Evolutionary conservation across 257 asterid species (phyloP).

Genomic region (Fraxinus cuspidata): DNA sequence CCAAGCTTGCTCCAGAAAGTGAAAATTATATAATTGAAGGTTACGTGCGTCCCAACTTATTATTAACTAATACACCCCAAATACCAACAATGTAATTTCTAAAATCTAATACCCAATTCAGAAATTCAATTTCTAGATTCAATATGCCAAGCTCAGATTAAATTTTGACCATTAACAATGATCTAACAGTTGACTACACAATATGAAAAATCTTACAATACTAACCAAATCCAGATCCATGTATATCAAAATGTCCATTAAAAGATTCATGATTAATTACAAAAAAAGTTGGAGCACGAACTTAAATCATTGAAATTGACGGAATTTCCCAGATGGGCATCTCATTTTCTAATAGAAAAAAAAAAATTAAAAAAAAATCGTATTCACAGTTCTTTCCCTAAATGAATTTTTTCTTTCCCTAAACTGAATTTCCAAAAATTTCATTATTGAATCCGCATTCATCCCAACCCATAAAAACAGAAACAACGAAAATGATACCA

Average conservation of each 20-base stretch:
- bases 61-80: background rate
- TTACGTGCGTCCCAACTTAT: background rate
- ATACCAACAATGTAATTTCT: background rate
- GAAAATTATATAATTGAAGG: background rate
- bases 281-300: background rate
- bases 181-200: constrained; percentile 10
- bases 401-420: too few relatives aligned
- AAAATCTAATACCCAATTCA: background rate
- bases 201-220: background rate
- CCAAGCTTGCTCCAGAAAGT: background rate
- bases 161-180: background rate
- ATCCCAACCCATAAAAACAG: background rate
- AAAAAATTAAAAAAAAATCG: background rate
- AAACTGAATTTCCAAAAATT: too few relatives aligned
- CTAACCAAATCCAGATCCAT: background rate
- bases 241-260: background rate
- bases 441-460: too few relatives aligned
- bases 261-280: background rate
- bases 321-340: background rate
- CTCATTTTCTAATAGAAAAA: background rate
- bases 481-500: background rate
- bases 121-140: background rate
- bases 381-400: too few relatives aligned
- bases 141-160: background rate
- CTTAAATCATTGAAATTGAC: background rate